A percentile compares a stretch with the other conserved stretches of the same genome.
Evolutionary conservation across 352 stramenopile species (phyloP).

Genomic region (Plasmopara halstedii): DNA sequence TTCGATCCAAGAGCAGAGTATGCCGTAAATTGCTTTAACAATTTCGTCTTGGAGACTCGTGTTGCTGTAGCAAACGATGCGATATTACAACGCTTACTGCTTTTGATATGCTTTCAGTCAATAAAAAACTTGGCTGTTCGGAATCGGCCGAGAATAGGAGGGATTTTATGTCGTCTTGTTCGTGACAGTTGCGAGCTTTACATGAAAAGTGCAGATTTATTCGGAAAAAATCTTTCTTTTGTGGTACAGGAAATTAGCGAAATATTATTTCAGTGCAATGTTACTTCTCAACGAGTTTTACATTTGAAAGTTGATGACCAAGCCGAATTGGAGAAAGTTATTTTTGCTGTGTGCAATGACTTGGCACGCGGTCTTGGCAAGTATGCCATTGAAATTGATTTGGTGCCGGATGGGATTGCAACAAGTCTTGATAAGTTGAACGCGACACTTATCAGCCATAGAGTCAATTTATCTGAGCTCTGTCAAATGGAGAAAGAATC

Average conservation of each 20-base stretch:
- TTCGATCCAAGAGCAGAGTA: conserved; percentile 39
- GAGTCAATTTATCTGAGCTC: conserved; percentile 17
- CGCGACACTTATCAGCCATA: conserved; percentile 32
- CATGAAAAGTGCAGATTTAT: conserved; percentile 49
- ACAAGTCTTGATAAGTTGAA: conserved; percentile 70
- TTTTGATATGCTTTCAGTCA: conserved; percentile 66
- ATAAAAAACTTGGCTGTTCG: conserved; percentile 36
- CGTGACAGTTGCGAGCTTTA: conserved; percentile 57
- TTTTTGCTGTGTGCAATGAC: conserved; percentile 74
- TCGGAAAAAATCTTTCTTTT: conserved; percentile 75
- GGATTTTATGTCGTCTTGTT: conserved; percentile 42
- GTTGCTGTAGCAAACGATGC: conserved; percentile 23
- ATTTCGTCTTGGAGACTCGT: conserved; percentile 48
- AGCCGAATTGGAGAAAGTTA: conserved; percentile 65
- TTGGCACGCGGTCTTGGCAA: conserved; percentile 61
- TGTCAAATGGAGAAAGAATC: conserved; percentile 3
- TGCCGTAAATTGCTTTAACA: conserved; percentile 55
- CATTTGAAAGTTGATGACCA: conserved; percentile 45
- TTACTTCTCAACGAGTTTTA: not conserved
- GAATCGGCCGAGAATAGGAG: conserved; percentile 23
- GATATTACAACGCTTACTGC: conserved; percentile 57
- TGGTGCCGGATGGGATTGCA: conserved; percentile 46
- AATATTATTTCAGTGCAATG: conserved; percentile 32
- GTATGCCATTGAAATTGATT: conserved; percentile 58
- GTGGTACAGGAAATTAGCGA: conserved; percentile 72